These are phyloP conservation scores for Quercus lobata DNA, from an alignment of 331 rosid species.

Conservation along the genomic window DNA sequence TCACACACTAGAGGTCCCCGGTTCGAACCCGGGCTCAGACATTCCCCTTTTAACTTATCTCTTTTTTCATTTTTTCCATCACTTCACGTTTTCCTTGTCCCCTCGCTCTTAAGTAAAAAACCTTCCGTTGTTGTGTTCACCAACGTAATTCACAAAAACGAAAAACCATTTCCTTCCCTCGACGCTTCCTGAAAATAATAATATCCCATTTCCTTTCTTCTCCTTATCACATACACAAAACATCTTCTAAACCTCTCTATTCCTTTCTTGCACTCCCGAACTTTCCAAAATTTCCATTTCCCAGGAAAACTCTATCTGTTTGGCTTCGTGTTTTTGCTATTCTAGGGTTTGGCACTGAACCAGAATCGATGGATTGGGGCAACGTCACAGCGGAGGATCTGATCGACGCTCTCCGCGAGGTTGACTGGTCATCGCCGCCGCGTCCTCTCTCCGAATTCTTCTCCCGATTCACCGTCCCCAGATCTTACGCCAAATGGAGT, in stretches of 20 bases:
- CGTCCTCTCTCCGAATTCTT: constrained; percentile 91
- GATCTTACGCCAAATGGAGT: constrained; percentile 82
- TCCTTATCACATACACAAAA: not conserved
- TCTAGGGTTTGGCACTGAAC: constrained; percentile 15
- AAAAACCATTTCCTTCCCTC: not conserved
- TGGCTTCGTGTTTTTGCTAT: not conserved
- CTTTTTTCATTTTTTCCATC: too few relatives aligned
- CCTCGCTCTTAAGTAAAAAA: too few relatives aligned
- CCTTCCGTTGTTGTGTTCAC: too few relatives aligned
- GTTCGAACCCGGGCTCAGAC: constrained; percentile 82
- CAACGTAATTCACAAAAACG: too few relatives aligned
- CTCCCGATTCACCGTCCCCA: constrained; percentile 79
- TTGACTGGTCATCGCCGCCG: constrained; percentile 98
- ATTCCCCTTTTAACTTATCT: not conserved
- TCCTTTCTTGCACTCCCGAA: not conserved
- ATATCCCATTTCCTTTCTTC: too few relatives aligned
- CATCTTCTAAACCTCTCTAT: not conserved
- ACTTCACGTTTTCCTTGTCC: too few relatives aligned
- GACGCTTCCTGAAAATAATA: not conserved
- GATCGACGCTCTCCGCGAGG: constrained; percentile 94
- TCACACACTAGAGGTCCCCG: constrained; percentile 83
- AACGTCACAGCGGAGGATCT: constrained; percentile 97
- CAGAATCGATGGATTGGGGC: constrained; percentile 82
- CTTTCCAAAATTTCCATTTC: not conserved
- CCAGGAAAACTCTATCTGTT: not conserved